Evolutionary conservation across 805 yeast genomes (phyloP).

Genomic region (Scheffersomyces stipitis): DNA sequence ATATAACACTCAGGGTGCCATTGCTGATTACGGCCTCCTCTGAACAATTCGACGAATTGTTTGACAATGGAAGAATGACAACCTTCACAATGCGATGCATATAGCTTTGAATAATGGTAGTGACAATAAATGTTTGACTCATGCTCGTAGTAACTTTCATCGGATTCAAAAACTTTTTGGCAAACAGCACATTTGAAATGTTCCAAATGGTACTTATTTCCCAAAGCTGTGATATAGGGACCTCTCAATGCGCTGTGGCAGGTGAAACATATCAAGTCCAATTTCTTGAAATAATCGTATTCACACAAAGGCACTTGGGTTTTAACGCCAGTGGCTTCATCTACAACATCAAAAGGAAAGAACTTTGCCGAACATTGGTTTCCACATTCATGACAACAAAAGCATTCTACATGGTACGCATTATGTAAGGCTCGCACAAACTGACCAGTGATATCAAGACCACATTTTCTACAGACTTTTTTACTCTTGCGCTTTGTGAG

Average conservation of each 20-base stretch:
- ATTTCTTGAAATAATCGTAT: slow-evolving; percentile 83
- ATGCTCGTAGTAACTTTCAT: slow-evolving; percentile 90
- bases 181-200: slow-evolving; percentile 93
- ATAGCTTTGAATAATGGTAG: slow-evolving; percentile 81
- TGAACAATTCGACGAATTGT: slow-evolving; percentile 88
- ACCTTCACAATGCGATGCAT: slow-evolving; percentile 90
- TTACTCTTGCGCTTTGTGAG: slow-evolving; percentile 17
- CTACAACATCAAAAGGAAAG: slow-evolving; percentile 66
- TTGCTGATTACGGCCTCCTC: slow-evolving; percentile 89
- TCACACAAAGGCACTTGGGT: slow-evolving; percentile 70
- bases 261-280: slow-evolving; percentile 80
- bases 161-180: slow-evolving; percentile 79
- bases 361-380: slow-evolving; percentile 80
- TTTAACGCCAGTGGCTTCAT: slow-evolving; percentile 28
- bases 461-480: slow-evolving; percentile 38
- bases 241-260: slow-evolving; percentile 88
- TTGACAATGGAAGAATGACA: slow-evolving; percentile 88
- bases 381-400: slow-evolving; percentile 83
- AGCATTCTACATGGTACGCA: slow-evolving; percentile 85
- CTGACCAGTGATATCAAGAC: slow-evolving; percentile 52
- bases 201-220: slow-evolving; percentile 88
- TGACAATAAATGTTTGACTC: slow-evolving; percentile 83
- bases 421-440: slow-evolving; percentile 81
- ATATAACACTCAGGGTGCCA: slow-evolving; percentile 99
- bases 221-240: slow-evolving; percentile 90